Percentiles rank a stretch among this genome's conserved stretches.
Evolutionary conservation across 441 rosid genomes (phyloP).

Genomic region (Francoa sonchifolia): DNA sequence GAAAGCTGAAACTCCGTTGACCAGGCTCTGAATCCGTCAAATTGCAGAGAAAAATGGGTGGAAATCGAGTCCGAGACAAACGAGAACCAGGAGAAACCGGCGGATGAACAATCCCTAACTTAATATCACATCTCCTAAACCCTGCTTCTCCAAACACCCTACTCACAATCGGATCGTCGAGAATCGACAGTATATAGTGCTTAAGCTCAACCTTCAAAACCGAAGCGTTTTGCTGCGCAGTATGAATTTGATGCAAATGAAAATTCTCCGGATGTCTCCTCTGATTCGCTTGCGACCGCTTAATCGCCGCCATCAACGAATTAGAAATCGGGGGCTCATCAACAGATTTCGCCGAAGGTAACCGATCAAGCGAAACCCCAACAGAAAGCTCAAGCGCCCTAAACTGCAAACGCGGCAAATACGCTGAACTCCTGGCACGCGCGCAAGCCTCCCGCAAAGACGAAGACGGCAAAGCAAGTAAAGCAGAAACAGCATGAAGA

Average conservation of each 20-base stretch:
- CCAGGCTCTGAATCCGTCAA: slow-evolving; percentile 28
- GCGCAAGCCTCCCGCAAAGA: slow-evolving; percentile 68
- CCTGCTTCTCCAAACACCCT: slow-evolving; percentile 74
- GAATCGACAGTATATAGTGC: slow-evolving; percentile 53
- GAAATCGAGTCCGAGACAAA: slow-evolving; percentile 28
- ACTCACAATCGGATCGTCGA: slow-evolving; percentile 83
- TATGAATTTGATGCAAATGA: slow-evolving; percentile 53
- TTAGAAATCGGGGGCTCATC: slow-evolving; percentile 67
- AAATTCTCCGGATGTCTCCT: slow-evolving; percentile 68
- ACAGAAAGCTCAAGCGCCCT: slow-evolving; percentile 69
- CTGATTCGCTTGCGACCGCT: slow-evolving; percentile 79
- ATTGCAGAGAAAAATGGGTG: slow-evolving; percentile 45
- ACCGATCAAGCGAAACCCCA: slow-evolving; percentile 69
- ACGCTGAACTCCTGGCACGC: slow-evolving; percentile 38
- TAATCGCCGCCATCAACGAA: slow-evolving; percentile 88
- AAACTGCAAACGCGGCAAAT: slow-evolving; percentile 52
- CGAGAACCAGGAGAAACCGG: slow-evolving; percentile 29
- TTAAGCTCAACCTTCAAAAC: slow-evolving; percentile 62
- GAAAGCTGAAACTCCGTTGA: slow-evolving; percentile 21
- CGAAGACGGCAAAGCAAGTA: slow-evolving; percentile 52
- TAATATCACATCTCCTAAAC: slow-evolving; percentile 61
- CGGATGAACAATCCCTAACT: slow-evolving; percentile 61
- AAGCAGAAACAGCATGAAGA: slow-evolving; percentile 70
- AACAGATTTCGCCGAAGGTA: slow-evolving; percentile 36
- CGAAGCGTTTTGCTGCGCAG: slow-evolving; percentile 25